Percentiles rank a stretch among this genome's conserved stretches.
These are phyloP conservation scores for Davidsoniella neocaledoniae DNA, from an alignment of 2,329 filamentous ascomycete species.

Conservation along the genomic window DNA sequence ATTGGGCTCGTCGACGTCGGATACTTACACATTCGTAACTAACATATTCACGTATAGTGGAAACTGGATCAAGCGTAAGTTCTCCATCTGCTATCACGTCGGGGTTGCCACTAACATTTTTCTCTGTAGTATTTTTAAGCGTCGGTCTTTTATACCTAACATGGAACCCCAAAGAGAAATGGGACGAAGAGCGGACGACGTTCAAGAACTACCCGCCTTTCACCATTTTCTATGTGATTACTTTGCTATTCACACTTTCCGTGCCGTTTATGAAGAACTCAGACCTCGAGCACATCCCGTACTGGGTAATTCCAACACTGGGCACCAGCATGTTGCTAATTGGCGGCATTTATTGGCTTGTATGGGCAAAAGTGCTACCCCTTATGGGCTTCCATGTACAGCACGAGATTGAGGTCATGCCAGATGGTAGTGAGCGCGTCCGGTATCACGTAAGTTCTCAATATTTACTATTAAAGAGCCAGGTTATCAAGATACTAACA, in stretches of 20 bases:
- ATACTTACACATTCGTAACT: constrained; percentile 11
- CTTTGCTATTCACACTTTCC: constrained; percentile 34
- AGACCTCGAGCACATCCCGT: constrained; percentile 34
- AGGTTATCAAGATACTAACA: no score
- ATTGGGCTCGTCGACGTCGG: constrained; percentile 1
- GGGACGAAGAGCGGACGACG: constrained; percentile 36
- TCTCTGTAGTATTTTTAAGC: constrained; percentile 42
- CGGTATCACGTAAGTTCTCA: constrained; percentile 7
- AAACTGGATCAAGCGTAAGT: constrained; percentile 42
- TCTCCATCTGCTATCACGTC: constrained; percentile 30
- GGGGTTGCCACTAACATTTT: not conserved
- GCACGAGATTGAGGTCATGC: constrained; percentile 3
- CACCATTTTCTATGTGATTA: constrained; percentile 30
- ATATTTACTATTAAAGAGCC: no score
- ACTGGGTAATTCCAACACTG: constrained; percentile 39
- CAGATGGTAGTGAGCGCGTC: constrained; percentile 9
- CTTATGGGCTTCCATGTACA: constrained; percentile 12
- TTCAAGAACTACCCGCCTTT: constrained; percentile 24
- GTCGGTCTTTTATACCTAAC: constrained; percentile 36
- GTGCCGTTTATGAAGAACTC: constrained; percentile 38
- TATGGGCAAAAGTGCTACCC: constrained; percentile 35
- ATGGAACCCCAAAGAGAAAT: constrained; percentile 31
- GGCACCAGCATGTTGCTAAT: constrained; percentile 34
- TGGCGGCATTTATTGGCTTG: constrained; percentile 33
- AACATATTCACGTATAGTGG: constrained; percentile 18